Percentiles rank a stretch among this genome's conserved stretches.
Conservation (phyloP, 108 stramenopile species). For the Nitzschia sp. region DNA sequence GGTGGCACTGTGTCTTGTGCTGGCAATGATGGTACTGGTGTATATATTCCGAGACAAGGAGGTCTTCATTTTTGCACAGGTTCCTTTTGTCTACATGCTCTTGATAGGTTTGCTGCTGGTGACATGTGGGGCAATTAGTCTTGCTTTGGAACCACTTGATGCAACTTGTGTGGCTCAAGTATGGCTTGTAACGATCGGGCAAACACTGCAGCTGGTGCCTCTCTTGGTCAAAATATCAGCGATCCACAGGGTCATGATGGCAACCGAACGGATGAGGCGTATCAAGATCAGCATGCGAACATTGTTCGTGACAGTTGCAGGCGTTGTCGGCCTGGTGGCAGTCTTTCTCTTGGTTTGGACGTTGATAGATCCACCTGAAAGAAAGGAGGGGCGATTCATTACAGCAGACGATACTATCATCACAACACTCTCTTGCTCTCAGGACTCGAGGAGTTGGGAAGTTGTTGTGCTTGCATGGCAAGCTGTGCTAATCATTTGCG, state of each 20-base stretch:
- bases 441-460: slow-evolving; percentile 12
- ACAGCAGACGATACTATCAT: slow-evolving; percentile 3
- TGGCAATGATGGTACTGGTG: background rate
- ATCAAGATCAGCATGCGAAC: slow-evolving; percentile 20
- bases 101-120: slow-evolving; percentile 38
- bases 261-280: slow-evolving; percentile 24
- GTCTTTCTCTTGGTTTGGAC: slow-evolving; percentile 29
- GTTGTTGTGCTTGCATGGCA: slow-evolving; percentile 11
- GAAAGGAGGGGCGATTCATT: background rate
- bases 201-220: slow-evolving; percentile 40
- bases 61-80: slow-evolving; percentile 29
- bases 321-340: slow-evolving; percentile 8
- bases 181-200: slow-evolving; percentile 45
- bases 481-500: slow-evolving; percentile 17
- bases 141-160: slow-evolving; percentile 1
- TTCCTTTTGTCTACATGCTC: slow-evolving; percentile 28
- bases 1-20: slow-evolving; percentile 3
- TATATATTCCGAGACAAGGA: background rate
- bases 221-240: slow-evolving; percentile 44
- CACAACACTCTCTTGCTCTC: slow-evolving; percentile 10
- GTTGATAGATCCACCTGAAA: slow-evolving; percentile 18
- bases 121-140: slow-evolving; percentile 25
- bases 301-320: slow-evolving; percentile 9
- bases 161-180: slow-evolving; percentile 23
- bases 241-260: slow-evolving; percentile 27